Evolutionary conservation across 192 early-diverging fungal species (phyloP).

Genomic region (Coemansia sp.): DNA sequence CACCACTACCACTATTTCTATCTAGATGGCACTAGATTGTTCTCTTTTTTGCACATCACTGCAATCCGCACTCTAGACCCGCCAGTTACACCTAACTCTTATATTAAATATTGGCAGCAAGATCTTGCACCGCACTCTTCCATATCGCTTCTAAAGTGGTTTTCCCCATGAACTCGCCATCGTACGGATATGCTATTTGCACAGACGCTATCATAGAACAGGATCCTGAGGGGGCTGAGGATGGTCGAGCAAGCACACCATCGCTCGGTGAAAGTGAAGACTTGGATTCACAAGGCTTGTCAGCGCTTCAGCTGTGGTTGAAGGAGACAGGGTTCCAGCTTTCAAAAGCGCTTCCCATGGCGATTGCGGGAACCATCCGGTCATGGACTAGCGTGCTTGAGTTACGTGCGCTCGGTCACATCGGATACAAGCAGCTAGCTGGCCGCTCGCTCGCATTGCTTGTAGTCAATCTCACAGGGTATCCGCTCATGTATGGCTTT

Average conservation of each 20-base stretch:
- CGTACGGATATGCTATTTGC: not conserved
- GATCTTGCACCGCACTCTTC: not conserved
- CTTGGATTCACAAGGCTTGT: not conserved
- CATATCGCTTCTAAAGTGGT: not conserved
- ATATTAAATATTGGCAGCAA: not conserved
- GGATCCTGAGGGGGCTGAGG: not conserved
- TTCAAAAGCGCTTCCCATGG: constrained; percentile 58
- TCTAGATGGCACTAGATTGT: not conserved
- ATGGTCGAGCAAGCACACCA: not conserved
- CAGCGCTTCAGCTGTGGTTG: constrained; percentile 20
- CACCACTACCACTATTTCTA: no score
- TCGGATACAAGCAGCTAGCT: constrained; percentile 63
- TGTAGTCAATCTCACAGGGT: constrained; percentile 75
- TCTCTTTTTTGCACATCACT: not conserved
- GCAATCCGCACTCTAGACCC: not conserved
- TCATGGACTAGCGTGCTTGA: constrained; percentile 64
- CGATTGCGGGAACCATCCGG: constrained; percentile 63
- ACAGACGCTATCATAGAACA: not conserved
- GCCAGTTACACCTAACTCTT: not conserved
- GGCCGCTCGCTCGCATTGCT: constrained; percentile 69
- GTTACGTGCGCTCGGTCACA: constrained; percentile 65
- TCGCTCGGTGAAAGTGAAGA: not conserved
- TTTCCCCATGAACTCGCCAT: constrained; percentile 1
- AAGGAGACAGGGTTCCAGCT: constrained; percentile 32
- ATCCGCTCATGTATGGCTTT: constrained; percentile 71